Conservation (phyloP, 352 stramenopile genomes). For the Phytophthora pistaciae region DNA sequence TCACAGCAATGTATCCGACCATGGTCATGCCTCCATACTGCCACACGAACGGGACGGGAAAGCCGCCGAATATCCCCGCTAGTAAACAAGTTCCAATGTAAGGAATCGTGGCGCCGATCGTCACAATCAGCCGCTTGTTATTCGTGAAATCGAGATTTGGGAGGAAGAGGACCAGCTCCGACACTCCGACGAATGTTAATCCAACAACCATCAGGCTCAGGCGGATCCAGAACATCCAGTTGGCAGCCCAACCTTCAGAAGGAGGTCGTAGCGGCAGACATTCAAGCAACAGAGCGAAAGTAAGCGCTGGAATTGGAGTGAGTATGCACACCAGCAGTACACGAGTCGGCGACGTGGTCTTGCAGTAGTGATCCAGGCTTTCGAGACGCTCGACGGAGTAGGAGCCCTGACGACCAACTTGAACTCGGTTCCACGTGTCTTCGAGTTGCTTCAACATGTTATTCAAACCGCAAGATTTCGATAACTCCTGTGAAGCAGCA, state of each 20-base stretch:
- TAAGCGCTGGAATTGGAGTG: neutral
- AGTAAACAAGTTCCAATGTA: neutral
- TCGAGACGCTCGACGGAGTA: constrained; percentile 6
- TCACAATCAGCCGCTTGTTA: neutral
- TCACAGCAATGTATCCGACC: neutral
- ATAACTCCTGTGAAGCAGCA: neutral
- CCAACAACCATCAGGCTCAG: neutral
- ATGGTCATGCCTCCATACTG: neutral
- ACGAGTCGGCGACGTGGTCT: neutral
- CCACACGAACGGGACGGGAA: constrained; percentile 1
- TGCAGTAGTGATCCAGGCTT: constrained; percentile 6
- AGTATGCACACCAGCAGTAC: neutral
- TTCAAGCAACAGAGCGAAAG: neutral
- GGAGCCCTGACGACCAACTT: neutral
- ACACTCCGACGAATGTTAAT: neutral
- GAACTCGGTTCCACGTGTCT: neutral
- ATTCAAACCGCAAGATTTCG: neutral
- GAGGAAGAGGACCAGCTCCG: neutral
- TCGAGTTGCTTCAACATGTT: neutral
- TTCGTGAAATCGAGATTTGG: neutral
- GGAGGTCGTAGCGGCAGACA: constrained; percentile 3
- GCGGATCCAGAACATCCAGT: constrained; percentile 10
- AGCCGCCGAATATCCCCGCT: neutral
- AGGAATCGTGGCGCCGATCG: neutral
- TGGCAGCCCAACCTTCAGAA: constrained; percentile 1